A percentile compares a stretch with the other conserved stretches of the same genome.
phyloP scores from a whole-genome alignment of 441 rosid species.

The Euphorbia celastroides region DNA sequence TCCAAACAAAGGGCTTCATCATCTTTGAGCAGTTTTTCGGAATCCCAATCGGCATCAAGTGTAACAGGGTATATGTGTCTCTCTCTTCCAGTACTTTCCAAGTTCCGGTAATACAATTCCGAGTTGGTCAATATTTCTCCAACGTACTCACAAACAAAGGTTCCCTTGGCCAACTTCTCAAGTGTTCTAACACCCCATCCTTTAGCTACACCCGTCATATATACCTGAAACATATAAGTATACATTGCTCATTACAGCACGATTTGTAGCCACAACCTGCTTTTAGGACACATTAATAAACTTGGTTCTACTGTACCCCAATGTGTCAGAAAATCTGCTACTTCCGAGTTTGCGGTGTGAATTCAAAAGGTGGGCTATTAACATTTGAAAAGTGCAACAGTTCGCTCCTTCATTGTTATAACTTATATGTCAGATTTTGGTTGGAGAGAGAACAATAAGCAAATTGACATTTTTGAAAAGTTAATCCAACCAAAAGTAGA shows the following conservation, averaged over 20 bases:
- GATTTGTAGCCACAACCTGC: no score
- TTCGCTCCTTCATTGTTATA: no score
- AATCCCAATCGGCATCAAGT: constrained; percentile 97
- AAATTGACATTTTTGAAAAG: no score
- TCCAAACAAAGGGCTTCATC: constrained; percentile 94
- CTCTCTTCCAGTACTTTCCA: constrained; percentile 35
- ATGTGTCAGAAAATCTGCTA: no score
- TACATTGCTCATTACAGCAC: background rate
- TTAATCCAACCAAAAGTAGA: no score
- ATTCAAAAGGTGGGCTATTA: no score
- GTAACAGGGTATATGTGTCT: constrained; percentile 88
- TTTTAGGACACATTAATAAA: no score
- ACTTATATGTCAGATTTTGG: no score
- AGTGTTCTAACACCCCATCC: constrained; percentile 90
- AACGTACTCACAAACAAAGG: constrained; percentile 77
- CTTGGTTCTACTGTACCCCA: no score
- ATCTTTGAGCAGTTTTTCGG: constrained; percentile 63
- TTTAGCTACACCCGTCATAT: constrained; percentile 52
- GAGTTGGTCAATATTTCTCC: constrained; percentile 83
- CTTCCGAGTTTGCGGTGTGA: no score
- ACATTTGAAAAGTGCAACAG: no score
- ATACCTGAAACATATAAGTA: constrained; percentile 51
- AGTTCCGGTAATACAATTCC: constrained; percentile 62
- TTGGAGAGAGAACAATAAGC: no score
- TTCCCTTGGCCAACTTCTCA: constrained; percentile 72